Evolutionary conservation across 1,139 yeast species (phyloP).

Genomic region (Pichia inconspicua): DNA sequence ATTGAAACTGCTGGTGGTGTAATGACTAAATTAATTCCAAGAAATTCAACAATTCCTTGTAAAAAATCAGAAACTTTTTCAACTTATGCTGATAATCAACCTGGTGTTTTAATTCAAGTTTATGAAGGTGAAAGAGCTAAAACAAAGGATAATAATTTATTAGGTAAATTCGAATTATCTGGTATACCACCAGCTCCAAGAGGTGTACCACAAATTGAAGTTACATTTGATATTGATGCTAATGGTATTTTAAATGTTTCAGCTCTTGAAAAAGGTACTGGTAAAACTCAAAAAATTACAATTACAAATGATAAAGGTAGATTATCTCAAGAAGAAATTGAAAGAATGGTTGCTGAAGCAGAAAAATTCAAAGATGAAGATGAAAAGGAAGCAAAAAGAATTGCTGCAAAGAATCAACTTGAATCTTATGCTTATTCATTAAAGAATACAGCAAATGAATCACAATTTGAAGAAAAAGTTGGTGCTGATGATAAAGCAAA

Average conservation of each 20-base stretch:
- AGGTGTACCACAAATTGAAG: slow-evolving; percentile 81
- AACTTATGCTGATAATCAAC: slow-evolving; percentile 57
- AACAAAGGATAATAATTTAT: slow-evolving; percentile 88
- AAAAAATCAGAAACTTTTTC: slow-evolving; percentile 58
- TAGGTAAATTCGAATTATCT: slow-evolving; percentile 91
- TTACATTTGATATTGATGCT: slow-evolving; percentile 88
- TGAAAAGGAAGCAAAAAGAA: slow-evolving; percentile 73
- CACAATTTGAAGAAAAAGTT: slow-evolving; percentile 46
- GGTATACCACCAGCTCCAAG: slow-evolving; percentile 82
- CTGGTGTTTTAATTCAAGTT: slow-evolving; percentile 57
- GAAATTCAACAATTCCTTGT: slow-evolving; percentile 57
- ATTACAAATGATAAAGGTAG: slow-evolving; percentile 98
- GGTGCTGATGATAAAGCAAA: slow-evolving; percentile 38
- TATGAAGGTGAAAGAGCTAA: slow-evolving; percentile 94
- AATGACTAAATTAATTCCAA: slow-evolving; percentile 57
- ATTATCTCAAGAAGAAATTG: slow-evolving; percentile 66
- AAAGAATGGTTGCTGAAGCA: slow-evolving; percentile 58
- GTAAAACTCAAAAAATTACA: slow-evolving; percentile 88
- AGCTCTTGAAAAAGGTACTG: slow-evolving; percentile 94
- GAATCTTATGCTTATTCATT: slow-evolving; percentile 51
- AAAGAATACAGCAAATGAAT: slow-evolving; percentile 36
- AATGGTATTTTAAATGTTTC: slow-evolving; percentile 91
- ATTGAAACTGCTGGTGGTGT: slow-evolving; percentile 63
- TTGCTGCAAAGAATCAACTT: slow-evolving; percentile 53
- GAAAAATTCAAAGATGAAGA: slow-evolving; percentile 60